Conservation (phyloP, 805 yeast genomes). For the Lipomyces kockii region DNA sequence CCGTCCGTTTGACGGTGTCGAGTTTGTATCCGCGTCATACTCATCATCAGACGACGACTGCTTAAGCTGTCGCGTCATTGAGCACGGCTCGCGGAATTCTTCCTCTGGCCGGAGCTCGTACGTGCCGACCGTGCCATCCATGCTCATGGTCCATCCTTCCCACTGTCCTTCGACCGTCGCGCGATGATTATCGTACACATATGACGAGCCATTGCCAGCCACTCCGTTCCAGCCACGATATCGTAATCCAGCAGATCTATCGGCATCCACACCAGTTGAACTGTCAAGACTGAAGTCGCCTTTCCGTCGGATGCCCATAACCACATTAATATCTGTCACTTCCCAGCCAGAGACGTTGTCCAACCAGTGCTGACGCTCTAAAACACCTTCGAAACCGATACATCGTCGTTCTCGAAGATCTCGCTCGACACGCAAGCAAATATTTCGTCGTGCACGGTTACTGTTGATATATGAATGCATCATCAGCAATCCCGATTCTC, state of each 20-base stretch:
- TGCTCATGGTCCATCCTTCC: slow-evolving; percentile 82
- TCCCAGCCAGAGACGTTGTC: slow-evolving; percentile 78
- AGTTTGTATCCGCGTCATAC: slow-evolving; percentile 6
- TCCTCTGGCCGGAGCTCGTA: slow-evolving; percentile 58
- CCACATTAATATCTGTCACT: slow-evolving; percentile 72
- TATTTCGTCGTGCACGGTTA: slow-evolving; percentile 74
- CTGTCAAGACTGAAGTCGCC: background rate
- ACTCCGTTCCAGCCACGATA: slow-evolving; percentile 1
- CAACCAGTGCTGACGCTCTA: slow-evolving; percentile 71
- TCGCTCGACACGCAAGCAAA: slow-evolving; percentile 88
- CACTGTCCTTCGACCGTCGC: slow-evolving; percentile 47
- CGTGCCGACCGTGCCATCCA: slow-evolving; percentile 63
- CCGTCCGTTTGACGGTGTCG: background rate
- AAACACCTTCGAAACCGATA: slow-evolving; percentile 76
- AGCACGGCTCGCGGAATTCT: slow-evolving; percentile 11
- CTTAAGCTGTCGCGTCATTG: slow-evolving; percentile 9
- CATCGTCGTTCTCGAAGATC: slow-evolving; percentile 91
- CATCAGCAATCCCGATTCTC: slow-evolving; percentile 57
- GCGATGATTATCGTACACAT: background rate
- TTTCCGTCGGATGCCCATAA: slow-evolving; percentile 64
- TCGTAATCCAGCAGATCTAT: background rate
- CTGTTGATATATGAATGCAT: slow-evolving; percentile 76
- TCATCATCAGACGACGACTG: slow-evolving; percentile 26
- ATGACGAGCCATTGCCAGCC: background rate
- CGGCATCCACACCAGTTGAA: background rate